Conservation (phyloP, 495 filamentous ascomycete species). For the Hyaloscypha finlandica region DNA sequence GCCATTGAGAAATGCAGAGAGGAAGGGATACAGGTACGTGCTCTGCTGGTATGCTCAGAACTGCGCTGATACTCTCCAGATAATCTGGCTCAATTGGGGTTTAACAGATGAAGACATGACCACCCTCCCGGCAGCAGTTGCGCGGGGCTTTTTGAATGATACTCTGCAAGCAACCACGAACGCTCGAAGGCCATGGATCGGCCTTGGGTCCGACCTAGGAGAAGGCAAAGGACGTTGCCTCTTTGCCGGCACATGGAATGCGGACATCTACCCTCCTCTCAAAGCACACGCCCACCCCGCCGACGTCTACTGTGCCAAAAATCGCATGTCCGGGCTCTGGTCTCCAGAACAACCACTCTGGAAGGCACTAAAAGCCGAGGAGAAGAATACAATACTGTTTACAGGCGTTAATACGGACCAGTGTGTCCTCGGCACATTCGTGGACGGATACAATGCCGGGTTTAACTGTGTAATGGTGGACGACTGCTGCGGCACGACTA, state of each 20-base stretch:
- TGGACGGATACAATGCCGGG: conserved; percentile 53
- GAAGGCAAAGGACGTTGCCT: conserved; percentile 48
- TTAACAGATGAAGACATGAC: conserved; percentile 52
- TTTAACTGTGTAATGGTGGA: conserved; percentile 58
- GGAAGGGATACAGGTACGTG: conserved; percentile 45
- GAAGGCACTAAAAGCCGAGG: conserved; percentile 32
- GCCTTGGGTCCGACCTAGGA: conserved; percentile 49
- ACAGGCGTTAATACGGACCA: conserved; percentile 62
- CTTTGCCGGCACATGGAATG: conserved; percentile 57
- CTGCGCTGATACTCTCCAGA: conserved; percentile 24
- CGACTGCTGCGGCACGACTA: conserved; percentile 55
- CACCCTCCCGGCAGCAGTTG: conserved; percentile 50
- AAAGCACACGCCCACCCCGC: conserved; percentile 34
- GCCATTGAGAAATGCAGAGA: conserved; percentile 39
- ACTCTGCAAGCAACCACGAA: conserved; percentile 25
- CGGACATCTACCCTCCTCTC: conserved; percentile 49
- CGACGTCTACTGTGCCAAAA: conserved; percentile 58
- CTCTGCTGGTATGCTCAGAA: not conserved
- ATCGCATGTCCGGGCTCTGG: conserved; percentile 60
- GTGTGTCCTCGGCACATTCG: conserved; percentile 56
- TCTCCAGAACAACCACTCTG: conserved; percentile 38
- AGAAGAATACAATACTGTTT: conserved; percentile 53
- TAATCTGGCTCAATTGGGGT: conserved; percentile 65
- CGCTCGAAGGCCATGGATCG: conserved; percentile 34
- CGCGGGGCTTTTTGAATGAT: conserved; percentile 49